Evolutionary conservation across 768 basidiomycete species (phyloP), one percentile per base, ranked within the genome.

Genomic region (Symmetrospora coprosmae): DNA sequence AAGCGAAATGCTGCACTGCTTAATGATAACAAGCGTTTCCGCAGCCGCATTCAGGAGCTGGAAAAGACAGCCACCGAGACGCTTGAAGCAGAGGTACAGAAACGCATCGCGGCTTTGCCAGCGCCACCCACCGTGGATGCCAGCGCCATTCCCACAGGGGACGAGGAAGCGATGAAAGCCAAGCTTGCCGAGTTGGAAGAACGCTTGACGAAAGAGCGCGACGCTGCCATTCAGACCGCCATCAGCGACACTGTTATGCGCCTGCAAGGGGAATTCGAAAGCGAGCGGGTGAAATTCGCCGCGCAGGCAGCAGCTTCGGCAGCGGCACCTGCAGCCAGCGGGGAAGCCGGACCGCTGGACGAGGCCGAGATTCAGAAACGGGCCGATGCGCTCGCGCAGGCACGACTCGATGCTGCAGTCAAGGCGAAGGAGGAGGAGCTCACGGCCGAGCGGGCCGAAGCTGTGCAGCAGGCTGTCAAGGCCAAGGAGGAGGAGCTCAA

Each of bases 391-490:
- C 43, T 56, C 3, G 58, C 64, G 31, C 33, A 64, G 1, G 67
- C 68, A 3, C 67, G 65, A 1, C 60, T 74, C 2, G 73, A 75
- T 14, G 70, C 72, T 34, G 67, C 68, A 19, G 41, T 52, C 5
- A 82, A 84, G 56, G 66, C 74, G 1, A 83, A 86, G 68, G 85
- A 81, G 65, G 75, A 72, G 0, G 78, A 79, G 51, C 73, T 86
- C 1, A 55, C 76, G 27, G 30, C 17, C 4, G 5, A 30, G 21
- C 39, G 21, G 16, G 45, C 16, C 28, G 21, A 60, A 19, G 58
- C 40, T 13, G 33, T 49, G 30, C 76, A 74, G 51, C 62, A 66
- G 14, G 70, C 71, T 17, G 80, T 80, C 78, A 82, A 84, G 58
- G 67, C 74, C 1, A 83, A 85, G 68, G 85, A 81, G 65, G 75